Conservation (phyloP, 305 asterid species). For the Ajuga reptans region DNA sequence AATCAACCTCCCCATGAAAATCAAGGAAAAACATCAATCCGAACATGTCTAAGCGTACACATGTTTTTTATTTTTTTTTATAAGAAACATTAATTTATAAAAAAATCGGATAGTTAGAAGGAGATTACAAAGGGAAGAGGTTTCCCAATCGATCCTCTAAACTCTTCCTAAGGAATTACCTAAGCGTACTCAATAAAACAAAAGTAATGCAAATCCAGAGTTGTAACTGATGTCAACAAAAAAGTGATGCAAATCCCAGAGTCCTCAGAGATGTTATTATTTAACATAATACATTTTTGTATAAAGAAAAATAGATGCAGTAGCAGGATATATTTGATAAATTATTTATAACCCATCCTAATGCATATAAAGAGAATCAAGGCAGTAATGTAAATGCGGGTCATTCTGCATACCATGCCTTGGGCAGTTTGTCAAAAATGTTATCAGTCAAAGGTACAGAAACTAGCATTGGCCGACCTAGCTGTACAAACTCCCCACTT, state of each 20-base stretch:
- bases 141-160: too few species aligned
- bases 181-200: too few species aligned
- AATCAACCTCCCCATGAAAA: not conserved
- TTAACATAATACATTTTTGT: not conserved
- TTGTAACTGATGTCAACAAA: not conserved
- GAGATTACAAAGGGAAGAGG: too few species aligned
- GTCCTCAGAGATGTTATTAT: not conserved
- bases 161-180: too few species aligned
- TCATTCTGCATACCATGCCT: constrained; percentile 61
- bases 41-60: not conserved
- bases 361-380: not conserved
- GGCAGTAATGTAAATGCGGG: not conserved
- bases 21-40: not conserved
- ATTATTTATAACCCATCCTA: not conserved
- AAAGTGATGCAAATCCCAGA: not conserved
- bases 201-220: not conserved
- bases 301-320: not conserved
- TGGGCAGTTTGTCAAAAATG: constrained; percentile 86
- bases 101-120: too few species aligned
- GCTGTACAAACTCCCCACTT: constrained; percentile 44
- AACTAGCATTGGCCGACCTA: constrained; percentile 88
- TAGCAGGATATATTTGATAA: not conserved
- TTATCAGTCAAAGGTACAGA: constrained; percentile 51
- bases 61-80: too few species aligned
- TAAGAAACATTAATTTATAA: too few species aligned